phyloP scores from a whole-genome alignment of 805 yeast genomes.

The Millerozyma acaciae region DNA sequence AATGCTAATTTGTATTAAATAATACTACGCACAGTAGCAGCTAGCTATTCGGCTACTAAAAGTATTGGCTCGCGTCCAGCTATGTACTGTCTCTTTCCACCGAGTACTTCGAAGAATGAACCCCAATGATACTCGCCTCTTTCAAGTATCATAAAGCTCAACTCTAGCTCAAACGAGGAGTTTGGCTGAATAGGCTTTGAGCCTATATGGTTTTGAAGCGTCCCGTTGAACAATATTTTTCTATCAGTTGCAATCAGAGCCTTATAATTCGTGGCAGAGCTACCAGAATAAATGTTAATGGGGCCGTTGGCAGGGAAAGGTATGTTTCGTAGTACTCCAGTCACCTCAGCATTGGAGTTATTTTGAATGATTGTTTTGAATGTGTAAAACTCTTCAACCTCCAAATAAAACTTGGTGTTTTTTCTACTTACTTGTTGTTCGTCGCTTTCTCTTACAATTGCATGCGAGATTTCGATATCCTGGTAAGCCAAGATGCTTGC shows the following conservation, averaged over 20 bases:
- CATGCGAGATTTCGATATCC: conserved; percentile 41
- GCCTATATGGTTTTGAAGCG: conserved; percentile 53
- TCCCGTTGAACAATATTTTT: conserved; percentile 68
- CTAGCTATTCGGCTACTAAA: too few species aligned
- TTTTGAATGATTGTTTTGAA: conserved; percentile 50
- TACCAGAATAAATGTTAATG: conserved; percentile 12
- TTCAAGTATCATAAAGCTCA: conserved; percentile 65
- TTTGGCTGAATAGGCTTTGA: conserved; percentile 38
- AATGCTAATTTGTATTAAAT: too few species aligned
- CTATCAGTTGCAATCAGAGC: conserved; percentile 44
- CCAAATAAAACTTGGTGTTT: conserved; percentile 30
- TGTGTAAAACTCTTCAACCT: conserved; percentile 48
- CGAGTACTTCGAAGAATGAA: conserved; percentile 25
- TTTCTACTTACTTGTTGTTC: conserved; percentile 9
- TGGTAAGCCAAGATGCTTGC: conserved; percentile 50
- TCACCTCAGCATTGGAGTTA: conserved; percentile 35
- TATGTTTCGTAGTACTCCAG: conserved; percentile 60
- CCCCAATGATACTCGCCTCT: conserved; percentile 85
- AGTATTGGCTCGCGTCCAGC: conserved; percentile 30
- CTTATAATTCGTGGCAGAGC: conserved; percentile 7
- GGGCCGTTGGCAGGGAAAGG: conserved; percentile 34
- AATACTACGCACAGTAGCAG: too few species aligned
- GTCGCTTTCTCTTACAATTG: conserved; percentile 14
- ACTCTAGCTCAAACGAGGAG: conserved; percentile 34
- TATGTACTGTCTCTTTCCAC: conserved; percentile 14